Evolutionary conservation across 179 eudicot genomes (phyloP).

Genomic region (Carnegiea gigantea): DNA sequence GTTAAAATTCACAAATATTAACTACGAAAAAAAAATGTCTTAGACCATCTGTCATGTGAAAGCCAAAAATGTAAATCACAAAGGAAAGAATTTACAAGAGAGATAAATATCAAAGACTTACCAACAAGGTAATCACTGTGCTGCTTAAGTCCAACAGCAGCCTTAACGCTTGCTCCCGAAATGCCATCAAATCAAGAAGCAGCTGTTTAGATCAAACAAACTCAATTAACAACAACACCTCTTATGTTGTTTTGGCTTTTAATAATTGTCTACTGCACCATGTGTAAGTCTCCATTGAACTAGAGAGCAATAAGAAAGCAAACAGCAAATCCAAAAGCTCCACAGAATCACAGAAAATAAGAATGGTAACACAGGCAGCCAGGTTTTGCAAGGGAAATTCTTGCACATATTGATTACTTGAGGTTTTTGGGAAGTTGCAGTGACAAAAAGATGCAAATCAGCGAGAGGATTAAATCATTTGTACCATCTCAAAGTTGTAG

Average conservation of each 20-base stretch:
- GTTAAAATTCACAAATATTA: neutral
- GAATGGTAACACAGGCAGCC: slow-evolving; percentile 5
- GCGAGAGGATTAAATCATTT: neutral
- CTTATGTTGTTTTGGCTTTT: neutral
- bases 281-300: neutral
- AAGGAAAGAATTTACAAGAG: neutral
- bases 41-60: neutral
- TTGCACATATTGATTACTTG: neutral
- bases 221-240: slow-evolving; percentile 17
- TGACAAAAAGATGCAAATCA: neutral
- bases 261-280: neutral
- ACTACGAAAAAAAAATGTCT: neutral
- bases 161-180: slow-evolving; percentile 96
- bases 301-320: neutral
- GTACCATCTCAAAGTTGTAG: neutral
- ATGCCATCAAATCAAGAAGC: slow-evolving; percentile 98
- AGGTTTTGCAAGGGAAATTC: slow-evolving; percentile 3
- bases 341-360: neutral
- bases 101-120: slow-evolving; percentile 34
- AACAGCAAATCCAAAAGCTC: slow-evolving; percentile 4
- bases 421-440: neutral
- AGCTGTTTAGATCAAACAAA: slow-evolving; percentile 48
- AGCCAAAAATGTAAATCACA: neutral
- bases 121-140: slow-evolving; percentile 96
- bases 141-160: slow-evolving; percentile 96